Conservation (phyloP, 257 asterid genomes). For the Jasminum sambac region DNA sequence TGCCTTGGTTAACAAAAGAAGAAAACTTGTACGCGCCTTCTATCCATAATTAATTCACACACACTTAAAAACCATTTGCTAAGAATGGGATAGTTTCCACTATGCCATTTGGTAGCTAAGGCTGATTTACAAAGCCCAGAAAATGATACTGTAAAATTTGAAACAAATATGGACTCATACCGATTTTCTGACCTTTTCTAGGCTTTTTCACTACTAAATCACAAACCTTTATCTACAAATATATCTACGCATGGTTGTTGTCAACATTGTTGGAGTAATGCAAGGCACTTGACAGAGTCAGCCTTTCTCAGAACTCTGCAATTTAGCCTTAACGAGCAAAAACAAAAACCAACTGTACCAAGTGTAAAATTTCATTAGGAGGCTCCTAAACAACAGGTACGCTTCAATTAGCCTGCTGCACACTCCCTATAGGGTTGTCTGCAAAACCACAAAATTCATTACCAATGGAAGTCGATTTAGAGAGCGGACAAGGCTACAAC, state of each 20-base stretch:
- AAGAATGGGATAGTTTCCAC: too few relatives aligned
- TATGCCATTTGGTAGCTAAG: too few relatives aligned
- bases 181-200: neutral
- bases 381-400: constrained; percentile 48
- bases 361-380: constrained; percentile 33
- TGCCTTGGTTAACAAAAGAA: too few relatives aligned
- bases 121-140: neutral
- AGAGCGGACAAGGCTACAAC: too few relatives aligned
- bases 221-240: constrained; percentile 25
- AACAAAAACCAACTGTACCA: constrained; percentile 27
- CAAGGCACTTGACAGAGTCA: constrained; percentile 3
- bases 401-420: constrained; percentile 44
- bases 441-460: constrained; percentile 25
- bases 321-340: constrained; percentile 30
- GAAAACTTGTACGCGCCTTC: too few relatives aligned
- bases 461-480: neutral
- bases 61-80: too few relatives aligned
- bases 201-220: constrained; percentile 9
- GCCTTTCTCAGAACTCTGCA: constrained; percentile 20
- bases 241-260: constrained; percentile 19
- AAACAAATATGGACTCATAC: neutral
- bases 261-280: constrained; percentile 12
- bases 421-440: constrained; percentile 36
- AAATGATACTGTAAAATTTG: neutral
- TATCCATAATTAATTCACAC: too few relatives aligned